Evolutionary conservation across 2,329 filamentous ascomycete genomes (phyloP), one percentile per base, ranked within the genome.

Genomic region (Arachnomyces sp.): DNA sequence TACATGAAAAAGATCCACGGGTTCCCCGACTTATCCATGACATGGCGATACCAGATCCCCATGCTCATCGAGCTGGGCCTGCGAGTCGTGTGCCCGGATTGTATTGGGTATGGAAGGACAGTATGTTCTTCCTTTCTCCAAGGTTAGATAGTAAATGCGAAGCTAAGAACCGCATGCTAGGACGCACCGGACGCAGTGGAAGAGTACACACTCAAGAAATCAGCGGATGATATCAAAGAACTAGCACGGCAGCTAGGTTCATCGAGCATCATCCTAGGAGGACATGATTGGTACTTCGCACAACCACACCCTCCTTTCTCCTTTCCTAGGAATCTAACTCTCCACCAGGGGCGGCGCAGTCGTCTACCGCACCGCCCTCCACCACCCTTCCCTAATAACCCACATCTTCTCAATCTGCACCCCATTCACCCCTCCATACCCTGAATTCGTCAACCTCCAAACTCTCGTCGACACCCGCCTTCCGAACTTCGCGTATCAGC

Each of bases 11-110:
- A 75, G 72, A 68, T 85, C 55, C 84, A 88, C 62, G 89, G 89
- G 49, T 93, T 82, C 66, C 89, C 89, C 1, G 88, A 95, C 63
- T 65, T 92, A 13, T 77, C 78, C 7, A 80, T 88, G 56, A 87
- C 84, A 56, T 96, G 90, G 90, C 82, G 89, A 46, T 82, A 86
- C 63, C 89, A 95, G 63, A 84, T 95, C 44, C 88, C 89, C 0
- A 65, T 78, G 51, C 73, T 96, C 15, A 63, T 84, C 28, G 73
- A 80, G 4, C 70, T 86, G 42, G 83, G 82, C 15, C 76, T 90
- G 49, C 78, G 84, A 41, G 86, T 95, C 40, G 78, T 96, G 16
- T 86, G 79, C 8, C 84, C 87, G 0, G 87, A 95, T 63, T 82
- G 88, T 72, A 75, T 94, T 52, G 90, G 90, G 47, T 96, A 92